phyloP scores from a whole-genome alignment of 2,329 filamentous ascomycete species.

The Paecilomyces formosus region DNA sequence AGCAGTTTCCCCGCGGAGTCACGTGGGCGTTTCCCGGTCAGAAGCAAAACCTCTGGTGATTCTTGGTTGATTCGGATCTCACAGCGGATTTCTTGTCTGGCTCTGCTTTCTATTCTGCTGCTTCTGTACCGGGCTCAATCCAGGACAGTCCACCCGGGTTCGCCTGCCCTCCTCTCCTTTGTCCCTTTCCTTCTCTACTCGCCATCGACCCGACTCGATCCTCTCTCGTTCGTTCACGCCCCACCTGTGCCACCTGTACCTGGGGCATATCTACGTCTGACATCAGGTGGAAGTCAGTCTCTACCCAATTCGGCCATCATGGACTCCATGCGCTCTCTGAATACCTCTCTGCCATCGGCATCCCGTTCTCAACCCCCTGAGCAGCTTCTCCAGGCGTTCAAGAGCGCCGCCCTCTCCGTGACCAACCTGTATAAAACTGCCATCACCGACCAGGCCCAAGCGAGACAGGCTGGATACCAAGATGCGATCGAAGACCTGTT shows the following conservation, averaged over 20 bases:
- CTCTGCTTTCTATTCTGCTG: no score
- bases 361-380: constrained; percentile 41
- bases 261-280: neutral
- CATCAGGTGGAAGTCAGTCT: neutral
- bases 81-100: no score
- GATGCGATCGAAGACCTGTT: constrained; percentile 88
- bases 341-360: constrained; percentile 52
- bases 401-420: constrained; percentile 82
- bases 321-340: constrained; percentile 59
- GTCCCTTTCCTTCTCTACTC: constrained; percentile 8
- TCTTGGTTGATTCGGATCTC: neutral
- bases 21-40: constrained; percentile 28
- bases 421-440: constrained; percentile 96
- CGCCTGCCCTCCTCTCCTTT: neutral
- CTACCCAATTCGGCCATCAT: constrained; percentile 28
- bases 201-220: constrained; percentile 4
- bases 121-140: no score
- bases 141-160: no score
- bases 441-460: constrained; percentile 65
- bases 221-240: constrained; percentile 3
- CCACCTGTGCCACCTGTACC: neutral
- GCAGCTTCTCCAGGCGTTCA: constrained; percentile 77
- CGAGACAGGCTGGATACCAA: constrained; percentile 78
- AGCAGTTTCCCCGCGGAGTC: constrained; percentile 25
- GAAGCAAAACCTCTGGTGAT: neutral